phyloP scores from a whole-genome alignment of 2,329 filamentous ascomycete species.

The Beauveria scarabaeidicola region DNA sequence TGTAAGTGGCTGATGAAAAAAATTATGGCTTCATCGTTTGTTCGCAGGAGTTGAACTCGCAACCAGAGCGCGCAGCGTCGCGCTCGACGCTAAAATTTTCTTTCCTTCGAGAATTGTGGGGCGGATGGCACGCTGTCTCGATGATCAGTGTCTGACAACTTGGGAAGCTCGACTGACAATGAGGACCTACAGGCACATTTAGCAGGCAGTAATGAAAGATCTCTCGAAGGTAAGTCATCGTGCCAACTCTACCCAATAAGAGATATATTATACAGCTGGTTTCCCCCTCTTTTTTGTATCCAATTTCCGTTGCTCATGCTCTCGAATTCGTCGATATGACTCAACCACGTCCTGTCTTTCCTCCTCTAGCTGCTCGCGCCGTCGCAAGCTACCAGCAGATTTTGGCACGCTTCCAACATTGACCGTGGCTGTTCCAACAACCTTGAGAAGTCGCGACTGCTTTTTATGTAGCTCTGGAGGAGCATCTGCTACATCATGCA shows the following conservation, averaged over 20 bases:
- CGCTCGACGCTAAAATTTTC: constrained; percentile 5
- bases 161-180: no score
- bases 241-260: not conserved
- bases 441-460: constrained; percentile 24
- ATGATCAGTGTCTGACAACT: no score
- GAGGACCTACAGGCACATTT: no score
- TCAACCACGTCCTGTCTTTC: constrained; percentile 28
- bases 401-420: constrained; percentile 30
- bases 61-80: constrained; percentile 2
- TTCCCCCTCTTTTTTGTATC: not conserved
- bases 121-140: not conserved
- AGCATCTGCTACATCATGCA: constrained; percentile 59
- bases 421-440: constrained; percentile 24
- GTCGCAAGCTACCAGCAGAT: constrained; percentile 29
- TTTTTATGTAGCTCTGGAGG: constrained; percentile 62
- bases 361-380: constrained; percentile 31
- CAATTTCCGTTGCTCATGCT: constrained; percentile 30
- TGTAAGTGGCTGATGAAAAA: constrained; percentile 6
- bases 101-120: not conserved
- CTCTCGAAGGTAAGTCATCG: not conserved
- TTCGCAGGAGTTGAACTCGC: constrained; percentile 10
- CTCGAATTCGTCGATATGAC: constrained; percentile 30
- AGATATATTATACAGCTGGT: not conserved
- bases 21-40: not conserved
- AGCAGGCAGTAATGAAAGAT: no score